These are phyloP conservation scores for Clonostachys sp. DNA, from an alignment of 2,329 filamentous ascomycete species.

Conservation along the genomic window DNA sequence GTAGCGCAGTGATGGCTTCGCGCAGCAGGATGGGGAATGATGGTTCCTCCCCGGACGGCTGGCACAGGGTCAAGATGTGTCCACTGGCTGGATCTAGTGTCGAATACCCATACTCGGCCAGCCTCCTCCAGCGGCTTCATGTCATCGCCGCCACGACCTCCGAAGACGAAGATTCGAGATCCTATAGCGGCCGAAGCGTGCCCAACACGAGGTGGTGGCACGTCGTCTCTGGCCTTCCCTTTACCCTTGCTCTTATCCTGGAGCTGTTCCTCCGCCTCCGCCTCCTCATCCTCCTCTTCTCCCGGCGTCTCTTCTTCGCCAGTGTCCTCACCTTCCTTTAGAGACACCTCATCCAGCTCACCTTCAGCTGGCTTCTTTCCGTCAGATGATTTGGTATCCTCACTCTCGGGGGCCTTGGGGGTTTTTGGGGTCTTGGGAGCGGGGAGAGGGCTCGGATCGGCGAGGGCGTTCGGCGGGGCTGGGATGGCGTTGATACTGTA, in stretches of 20 bases:
- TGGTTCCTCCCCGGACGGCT: slow-evolving; percentile 32
- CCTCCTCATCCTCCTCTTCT: background rate
- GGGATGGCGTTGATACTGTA: slow-evolving; percentile 47
- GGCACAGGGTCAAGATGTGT: slow-evolving; percentile 53
- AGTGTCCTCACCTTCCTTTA: background rate
- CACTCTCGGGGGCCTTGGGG: slow-evolving; percentile 2
- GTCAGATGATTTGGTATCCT: slow-evolving; percentile 3
- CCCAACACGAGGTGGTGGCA: slow-evolving; percentile 68
- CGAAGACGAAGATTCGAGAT: slow-evolving; percentile 73
- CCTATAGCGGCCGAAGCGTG: slow-evolving; percentile 66
- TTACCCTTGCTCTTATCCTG: slow-evolving; percentile 31
- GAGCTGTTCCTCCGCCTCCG: background rate
- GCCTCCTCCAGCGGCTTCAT: slow-evolving; percentile 70
- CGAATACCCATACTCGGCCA: slow-evolving; percentile 73
- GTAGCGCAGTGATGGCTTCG: slow-evolving; percentile 68
- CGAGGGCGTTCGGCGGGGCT: slow-evolving; percentile 20
- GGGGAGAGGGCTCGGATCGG: background rate
- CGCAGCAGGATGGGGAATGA: slow-evolving; percentile 47
- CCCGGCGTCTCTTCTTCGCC: slow-evolving; percentile 2
- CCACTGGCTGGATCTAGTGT: slow-evolving; percentile 63
- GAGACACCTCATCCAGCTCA: slow-evolving; percentile 1
- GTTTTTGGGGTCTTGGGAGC: no score
- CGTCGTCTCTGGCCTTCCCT: slow-evolving; percentile 18
- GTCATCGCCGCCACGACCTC: slow-evolving; percentile 66
- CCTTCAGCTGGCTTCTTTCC: slow-evolving; percentile 3